These are phyloP conservation scores for Tilletia horrida DNA, from an alignment of 1,284 basidiomycete genomes.

Conservation along the genomic window DNA sequence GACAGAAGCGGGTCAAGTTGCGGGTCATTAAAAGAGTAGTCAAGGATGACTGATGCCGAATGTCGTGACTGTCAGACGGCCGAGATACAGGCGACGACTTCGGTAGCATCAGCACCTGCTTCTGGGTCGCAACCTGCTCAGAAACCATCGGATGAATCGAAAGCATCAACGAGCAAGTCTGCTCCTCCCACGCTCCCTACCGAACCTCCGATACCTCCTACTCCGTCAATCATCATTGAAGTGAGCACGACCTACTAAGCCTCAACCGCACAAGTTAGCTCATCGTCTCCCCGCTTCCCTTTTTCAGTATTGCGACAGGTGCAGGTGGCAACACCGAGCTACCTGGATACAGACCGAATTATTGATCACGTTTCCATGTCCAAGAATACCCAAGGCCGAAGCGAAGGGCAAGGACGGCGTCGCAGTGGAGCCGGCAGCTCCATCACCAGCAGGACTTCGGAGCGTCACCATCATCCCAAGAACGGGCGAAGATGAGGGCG, in stretches of 20 bases:
- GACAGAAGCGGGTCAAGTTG: too few species aligned
- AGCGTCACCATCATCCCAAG: constrained; percentile 21
- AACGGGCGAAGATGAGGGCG: constrained; percentile 21
- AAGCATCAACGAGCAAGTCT: too few species aligned
- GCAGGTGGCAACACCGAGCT: constrained; percentile 27
- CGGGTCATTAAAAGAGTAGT: too few species aligned
- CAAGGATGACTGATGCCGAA: too few species aligned
- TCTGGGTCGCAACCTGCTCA: too few species aligned
- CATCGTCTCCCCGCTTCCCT: background rate
- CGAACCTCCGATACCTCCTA: background rate
- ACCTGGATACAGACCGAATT: constrained; percentile 28
- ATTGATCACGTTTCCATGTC: constrained; percentile 22
- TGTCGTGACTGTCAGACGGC: too few species aligned
- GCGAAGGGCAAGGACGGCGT: too few species aligned
- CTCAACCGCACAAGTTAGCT: too few species aligned
- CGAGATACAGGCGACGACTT: too few species aligned
- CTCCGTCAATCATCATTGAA: constrained; percentile 14
- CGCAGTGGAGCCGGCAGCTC: background rate
- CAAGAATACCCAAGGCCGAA: background rate
- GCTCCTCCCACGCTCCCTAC: background rate
- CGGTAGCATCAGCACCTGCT: too few species aligned
- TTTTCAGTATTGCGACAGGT: constrained; percentile 28
- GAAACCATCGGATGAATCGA: too few species aligned
- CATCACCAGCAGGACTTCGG: background rate
- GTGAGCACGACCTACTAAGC: background rate